Base-by-base conservation (phyloP, 2,329 filamentous ascomycete genomes). In the Penicillium janthinellum region DNA sequence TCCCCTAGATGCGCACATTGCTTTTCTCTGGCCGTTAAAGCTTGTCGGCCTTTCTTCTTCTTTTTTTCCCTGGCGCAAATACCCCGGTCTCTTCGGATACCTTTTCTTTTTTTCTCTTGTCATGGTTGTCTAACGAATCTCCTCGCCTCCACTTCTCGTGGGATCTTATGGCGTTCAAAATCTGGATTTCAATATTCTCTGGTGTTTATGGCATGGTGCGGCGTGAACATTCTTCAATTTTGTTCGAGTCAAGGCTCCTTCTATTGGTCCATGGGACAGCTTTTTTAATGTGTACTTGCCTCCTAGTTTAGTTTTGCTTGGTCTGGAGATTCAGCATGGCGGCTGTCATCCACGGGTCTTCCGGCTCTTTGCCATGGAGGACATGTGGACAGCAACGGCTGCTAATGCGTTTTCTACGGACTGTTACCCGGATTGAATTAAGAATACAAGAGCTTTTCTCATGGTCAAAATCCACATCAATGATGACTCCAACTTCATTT, bases 1-100 rank as follows among this genome's bases (percentile, higher is more conserved):
- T 88, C 71, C 86, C 86, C 39, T 78, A 64, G 35, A 55, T 42
- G n/a, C 11, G 20, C 31, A n/a, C 5, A 4, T 51, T 38, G 48
- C n/a, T 41, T 50, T 31, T 34, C 37, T 15, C 14, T 25, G 28
- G n/a, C 17, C 22, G 6, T 35, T 22, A 8, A 35, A 31, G 10
- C 25, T 31, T 51, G 34, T 38, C 34, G 10, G 39, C 17, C 31
- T 37, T 41, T 34, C 17, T 38, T 61, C n/a, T 28, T 25, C n/a
- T 38, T 61, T 57, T 35, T 47, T 35, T 49, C 37, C 35, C 54
- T 45, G 53, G 57, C 58, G 50, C 47, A 60, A 62, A 68, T 68
- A 67, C 66, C 65, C 65, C 37, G 54, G 51, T 45, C 51, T 49
- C 39, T 41, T 41, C 28, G 42, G 38, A 47, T 42, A 41, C 53